phyloP scores from a whole-genome alignment of 2,329 filamentous ascomycete species.

The Fusarium xylarioides region DNA sequence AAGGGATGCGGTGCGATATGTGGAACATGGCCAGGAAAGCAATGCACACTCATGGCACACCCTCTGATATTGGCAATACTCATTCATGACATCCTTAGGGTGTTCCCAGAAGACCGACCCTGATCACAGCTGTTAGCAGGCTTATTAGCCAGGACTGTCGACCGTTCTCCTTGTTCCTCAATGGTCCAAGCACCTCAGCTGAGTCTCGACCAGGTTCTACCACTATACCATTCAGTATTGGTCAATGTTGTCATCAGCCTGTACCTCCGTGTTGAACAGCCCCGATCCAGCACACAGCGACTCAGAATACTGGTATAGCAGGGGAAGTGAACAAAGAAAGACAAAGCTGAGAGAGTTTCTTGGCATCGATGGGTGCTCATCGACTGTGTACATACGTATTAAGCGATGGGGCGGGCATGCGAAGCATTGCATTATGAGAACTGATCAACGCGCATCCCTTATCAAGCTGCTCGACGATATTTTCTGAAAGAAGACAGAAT shows the following conservation, averaged over 20 bases:
- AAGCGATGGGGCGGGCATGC: neutral
- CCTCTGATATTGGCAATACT: conserved; percentile 15
- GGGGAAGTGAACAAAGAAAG: conserved; percentile 7
- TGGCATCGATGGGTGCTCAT: conserved; percentile 10
- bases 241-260: conserved; percentile 1
- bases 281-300: conserved; percentile 21
- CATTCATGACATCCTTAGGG: neutral
- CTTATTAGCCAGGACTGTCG: conserved; percentile 6
- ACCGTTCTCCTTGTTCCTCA: conserved; percentile 17
- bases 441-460: neutral
- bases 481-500: neutral
- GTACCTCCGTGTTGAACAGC: conserved; percentile 9
- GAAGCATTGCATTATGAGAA: neutral
- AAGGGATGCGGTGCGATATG: conserved; percentile 28
- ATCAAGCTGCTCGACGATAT: neutral
- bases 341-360: neutral
- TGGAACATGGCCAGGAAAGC: conserved; percentile 23
- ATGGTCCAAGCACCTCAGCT: conserved; percentile 40
- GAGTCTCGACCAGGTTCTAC: conserved; percentile 39
- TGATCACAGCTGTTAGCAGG: neutral
- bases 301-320: neutral
- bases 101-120: conserved; percentile 14
- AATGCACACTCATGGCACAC: conserved; percentile 10
- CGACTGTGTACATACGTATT: neutral
- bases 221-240: conserved; percentile 8